phyloP scores from a whole-genome alignment of 164 flowering plant species.

The Stephania yunnanensis region DNA sequence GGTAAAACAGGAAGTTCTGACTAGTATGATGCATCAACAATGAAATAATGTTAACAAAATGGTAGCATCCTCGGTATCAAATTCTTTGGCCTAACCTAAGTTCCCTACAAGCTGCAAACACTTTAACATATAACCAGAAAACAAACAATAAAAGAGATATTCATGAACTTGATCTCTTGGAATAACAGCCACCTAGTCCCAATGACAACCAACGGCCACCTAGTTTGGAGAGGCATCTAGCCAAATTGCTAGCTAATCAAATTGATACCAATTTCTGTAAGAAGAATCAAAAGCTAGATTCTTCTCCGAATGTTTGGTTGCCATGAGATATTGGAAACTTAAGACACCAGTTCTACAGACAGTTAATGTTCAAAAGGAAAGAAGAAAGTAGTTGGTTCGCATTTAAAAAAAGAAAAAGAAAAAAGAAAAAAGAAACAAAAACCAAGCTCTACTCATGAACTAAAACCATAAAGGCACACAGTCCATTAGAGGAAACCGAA shows the following conservation, averaged over 20 bases:
- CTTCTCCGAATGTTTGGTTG: neutral
- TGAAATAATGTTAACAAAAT: no score
- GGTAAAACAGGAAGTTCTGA: no score
- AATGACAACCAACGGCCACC: neutral
- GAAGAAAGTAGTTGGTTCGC: neutral
- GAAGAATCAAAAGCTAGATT: neutral
- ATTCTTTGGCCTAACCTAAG: neutral
- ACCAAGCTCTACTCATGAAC: no score
- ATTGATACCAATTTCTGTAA: neutral
- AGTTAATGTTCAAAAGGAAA: neutral
- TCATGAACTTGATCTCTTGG: neutral
- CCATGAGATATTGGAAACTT: neutral
- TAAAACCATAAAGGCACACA: no score
- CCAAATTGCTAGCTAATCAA: constrained; percentile 1
- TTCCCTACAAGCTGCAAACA: neutral
- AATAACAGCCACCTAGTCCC: neutral
- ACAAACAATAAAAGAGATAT: neutral
- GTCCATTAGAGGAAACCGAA: no score
- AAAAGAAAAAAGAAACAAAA: no score
- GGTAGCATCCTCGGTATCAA: no score
- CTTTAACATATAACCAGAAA: neutral
- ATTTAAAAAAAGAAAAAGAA: no score
- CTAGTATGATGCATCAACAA: no score
- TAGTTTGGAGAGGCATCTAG: no score
- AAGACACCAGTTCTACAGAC: neutral